Evolutionary conservation across 305 asterid species (phyloP).

Genomic region (Rubia tinctorum): DNA sequence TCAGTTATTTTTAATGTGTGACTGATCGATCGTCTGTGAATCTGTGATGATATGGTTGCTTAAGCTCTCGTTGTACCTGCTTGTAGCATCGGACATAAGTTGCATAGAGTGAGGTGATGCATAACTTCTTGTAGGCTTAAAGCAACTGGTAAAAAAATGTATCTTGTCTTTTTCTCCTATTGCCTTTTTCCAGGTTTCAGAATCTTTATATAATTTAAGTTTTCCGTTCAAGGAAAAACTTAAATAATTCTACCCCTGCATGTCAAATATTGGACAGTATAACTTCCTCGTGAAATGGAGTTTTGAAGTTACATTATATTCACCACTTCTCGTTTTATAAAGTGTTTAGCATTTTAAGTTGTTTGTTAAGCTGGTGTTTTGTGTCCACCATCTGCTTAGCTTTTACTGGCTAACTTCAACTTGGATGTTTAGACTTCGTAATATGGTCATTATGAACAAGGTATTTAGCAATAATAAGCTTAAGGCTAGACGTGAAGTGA

Average conservation of each 20-base stretch:
- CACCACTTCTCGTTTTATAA: background rate
- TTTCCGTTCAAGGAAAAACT: background rate
- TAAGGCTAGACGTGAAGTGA: constrained; percentile 6
- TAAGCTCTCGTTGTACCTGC: background rate
- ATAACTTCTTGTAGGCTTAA: background rate
- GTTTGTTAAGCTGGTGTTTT: background rate
- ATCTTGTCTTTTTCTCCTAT: background rate
- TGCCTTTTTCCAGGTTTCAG: background rate
- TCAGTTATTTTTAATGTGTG: background rate
- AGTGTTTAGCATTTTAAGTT: background rate
- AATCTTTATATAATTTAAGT: background rate
- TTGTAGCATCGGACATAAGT: background rate
- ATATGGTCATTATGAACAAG: background rate
- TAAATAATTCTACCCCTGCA: background rate
- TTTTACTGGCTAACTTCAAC: background rate
- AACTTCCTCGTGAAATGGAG: background rate
- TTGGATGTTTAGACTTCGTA: background rate
- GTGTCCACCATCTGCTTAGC: background rate
- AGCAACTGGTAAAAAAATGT: background rate
- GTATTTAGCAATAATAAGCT: background rate
- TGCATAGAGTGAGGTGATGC: background rate
- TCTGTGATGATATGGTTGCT: background rate
- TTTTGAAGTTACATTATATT: background rate
- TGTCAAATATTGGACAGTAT: background rate
- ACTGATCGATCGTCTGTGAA: background rate